Percentiles rank a stretch among this genome's conserved stretches.
Evolutionary conservation across 2,329 filamentous ascomycete species (phyloP).

Genomic region (Ciborinia camelliae): DNA sequence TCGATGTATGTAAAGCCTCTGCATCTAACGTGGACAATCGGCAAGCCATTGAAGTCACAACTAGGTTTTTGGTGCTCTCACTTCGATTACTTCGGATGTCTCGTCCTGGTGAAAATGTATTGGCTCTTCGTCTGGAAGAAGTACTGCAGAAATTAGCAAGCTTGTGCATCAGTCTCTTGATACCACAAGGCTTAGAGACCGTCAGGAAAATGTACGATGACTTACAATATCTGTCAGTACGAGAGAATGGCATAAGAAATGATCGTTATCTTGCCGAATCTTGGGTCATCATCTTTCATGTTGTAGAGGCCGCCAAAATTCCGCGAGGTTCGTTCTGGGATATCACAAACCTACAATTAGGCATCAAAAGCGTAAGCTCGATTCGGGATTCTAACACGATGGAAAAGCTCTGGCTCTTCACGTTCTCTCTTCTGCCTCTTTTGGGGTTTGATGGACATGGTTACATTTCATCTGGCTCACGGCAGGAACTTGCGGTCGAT

Average conservation of each 20-base stretch:
- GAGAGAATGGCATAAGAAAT: conserved; percentile 51
- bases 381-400: conserved; percentile 46
- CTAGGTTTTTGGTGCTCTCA: conserved; percentile 38
- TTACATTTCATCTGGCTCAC: conserved; percentile 43
- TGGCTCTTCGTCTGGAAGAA: conserved; percentile 46
- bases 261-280: conserved; percentile 47
- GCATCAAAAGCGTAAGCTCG: conserved; percentile 39
- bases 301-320: conserved; percentile 49
- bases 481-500: conserved; percentile 45
- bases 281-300: conserved; percentile 58
- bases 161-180: conserved; percentile 42
- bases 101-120: conserved; percentile 21
- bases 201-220: conserved; percentile 48
- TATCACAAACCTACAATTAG: conserved; percentile 46
- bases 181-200: conserved; percentile 43
- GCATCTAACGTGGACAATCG: not conserved
- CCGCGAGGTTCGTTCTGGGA: conserved; percentile 60
- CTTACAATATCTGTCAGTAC: conserved; percentile 44
- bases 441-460: conserved; percentile 57
- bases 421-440: conserved; percentile 61
- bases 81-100: conserved; percentile 46
- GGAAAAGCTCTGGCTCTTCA: conserved; percentile 55
- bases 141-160: conserved; percentile 45
- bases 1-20: conserved; percentile 3
- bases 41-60: conserved; percentile 24